Evolutionary conservation across 768 basidiomycete genomes (phyloP).

Genomic region (Glaciozyma martinii): DNA sequence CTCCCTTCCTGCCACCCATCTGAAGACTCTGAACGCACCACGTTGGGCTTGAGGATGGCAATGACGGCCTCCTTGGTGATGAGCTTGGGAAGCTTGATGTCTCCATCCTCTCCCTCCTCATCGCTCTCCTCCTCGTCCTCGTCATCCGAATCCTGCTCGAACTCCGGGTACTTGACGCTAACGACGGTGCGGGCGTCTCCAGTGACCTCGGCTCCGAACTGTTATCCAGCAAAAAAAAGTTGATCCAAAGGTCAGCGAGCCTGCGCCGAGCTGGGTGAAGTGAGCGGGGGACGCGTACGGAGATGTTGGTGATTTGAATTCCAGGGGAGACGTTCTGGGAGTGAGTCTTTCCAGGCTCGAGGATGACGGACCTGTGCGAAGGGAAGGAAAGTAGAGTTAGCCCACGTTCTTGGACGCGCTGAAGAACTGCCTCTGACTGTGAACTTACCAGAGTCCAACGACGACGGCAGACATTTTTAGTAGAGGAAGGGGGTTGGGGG

Average conservation of each 20-base stretch:
- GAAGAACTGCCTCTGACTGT: not conserved
- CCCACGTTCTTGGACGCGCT: no score
- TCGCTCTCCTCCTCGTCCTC: constrained; percentile 42
- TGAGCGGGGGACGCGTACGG: constrained; percentile 4
- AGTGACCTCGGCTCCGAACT: constrained; percentile 32
- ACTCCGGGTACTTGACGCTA: constrained; percentile 46
- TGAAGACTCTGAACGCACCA: constrained; percentile 10
- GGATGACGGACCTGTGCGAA: constrained; percentile 26
- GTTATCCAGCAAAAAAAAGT: not conserved
- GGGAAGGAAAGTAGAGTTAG: not conserved
- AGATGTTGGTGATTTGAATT: constrained; percentile 34
- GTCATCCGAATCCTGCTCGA: constrained; percentile 50
- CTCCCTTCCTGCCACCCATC: not conserved
- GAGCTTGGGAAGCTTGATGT: constrained; percentile 39
- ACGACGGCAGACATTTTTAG: constrained; percentile 6
- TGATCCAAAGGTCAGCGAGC: not conserved
- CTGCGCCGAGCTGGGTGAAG: not conserved
- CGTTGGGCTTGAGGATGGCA: constrained; percentile 21
- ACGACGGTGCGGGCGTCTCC: constrained; percentile 29
- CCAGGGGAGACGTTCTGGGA: constrained; percentile 24
- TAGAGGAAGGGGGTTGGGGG: not conserved
- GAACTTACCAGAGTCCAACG: constrained; percentile 30
- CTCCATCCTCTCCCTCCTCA: constrained; percentile 49
- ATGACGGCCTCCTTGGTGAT: constrained; percentile 41
- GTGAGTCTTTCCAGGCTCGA: constrained; percentile 29